Evolutionary conservation across 2,329 filamentous ascomycete genomes (phyloP), one percentile per base, ranked within the genome.

Genomic region (Aspergillus sp.): DNA sequence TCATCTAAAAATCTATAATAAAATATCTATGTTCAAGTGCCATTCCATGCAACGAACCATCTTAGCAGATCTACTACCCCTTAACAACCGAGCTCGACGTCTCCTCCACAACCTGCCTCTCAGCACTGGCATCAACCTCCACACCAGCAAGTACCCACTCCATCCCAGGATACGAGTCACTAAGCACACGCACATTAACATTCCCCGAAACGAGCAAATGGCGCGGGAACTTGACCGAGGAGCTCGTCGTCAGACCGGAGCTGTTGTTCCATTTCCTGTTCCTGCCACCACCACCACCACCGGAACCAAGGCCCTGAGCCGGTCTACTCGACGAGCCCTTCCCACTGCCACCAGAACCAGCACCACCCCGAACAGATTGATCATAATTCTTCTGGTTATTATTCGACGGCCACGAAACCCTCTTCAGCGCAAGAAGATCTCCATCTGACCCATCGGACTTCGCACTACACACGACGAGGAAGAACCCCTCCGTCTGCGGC

Each of bases 401-500:
- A 15, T 66, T 64, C 6, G 79, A 72, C 2, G 80, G 79, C 93
- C 95, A 98, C 1, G 88, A 89, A 0, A 95, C 86, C 31, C 95
- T 84, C 83, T 97, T 98, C 65, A 99, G 82, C 3, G 91, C 94
- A 4, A 97, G 77, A 45, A 98, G 84, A 68, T 97, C 92, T 62
- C 94, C 92, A 7, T 79, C 84, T 0, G 80, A 81, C 2, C 85
- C 70, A 53, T 72, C 71, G 0, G 71, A 55, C 5, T 67, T 66
- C 43, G 71, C 65, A 38, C 67, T 69, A 7, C 88, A 89, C 0
- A 96, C 84, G 23, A 98, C 74, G 15, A 95, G 86, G 76, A 99
- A 98, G 85, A 89, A 98, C 0, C 93, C 93, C 72, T 99, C 95
- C 0, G 88, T 95, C 77, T 99, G 95, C 17, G 93, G 88, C 78